Percentiles rank a stretch among this genome's conserved stretches.
These are phyloP conservation scores for Citrus mangshanensis DNA, from an alignment of 345 rosid species.

Conservation along the genomic window DNA sequence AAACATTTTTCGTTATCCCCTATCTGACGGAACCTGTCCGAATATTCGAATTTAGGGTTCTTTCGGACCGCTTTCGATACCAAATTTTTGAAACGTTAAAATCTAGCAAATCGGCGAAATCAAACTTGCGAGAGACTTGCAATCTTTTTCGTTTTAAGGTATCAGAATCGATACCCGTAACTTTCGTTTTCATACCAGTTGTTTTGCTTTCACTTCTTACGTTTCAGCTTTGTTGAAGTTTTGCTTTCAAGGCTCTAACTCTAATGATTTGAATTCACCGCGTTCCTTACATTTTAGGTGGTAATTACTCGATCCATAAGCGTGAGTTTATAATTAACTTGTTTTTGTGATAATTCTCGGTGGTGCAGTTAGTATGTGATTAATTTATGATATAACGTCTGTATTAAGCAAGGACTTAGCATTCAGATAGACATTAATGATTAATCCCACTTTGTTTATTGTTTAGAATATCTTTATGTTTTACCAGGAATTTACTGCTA, in stretches of 20 bases:
- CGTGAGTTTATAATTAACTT: not conserved
- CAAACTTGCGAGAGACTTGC: not conserved
- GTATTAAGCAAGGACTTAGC: not conserved
- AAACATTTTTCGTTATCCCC: no score
- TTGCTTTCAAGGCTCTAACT: not conserved
- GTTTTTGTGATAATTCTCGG: not conserved
- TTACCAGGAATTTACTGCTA: not conserved
- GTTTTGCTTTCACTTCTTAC: no score
- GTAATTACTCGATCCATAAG: not conserved
- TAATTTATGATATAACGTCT: not conserved
- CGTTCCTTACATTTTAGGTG: not conserved
- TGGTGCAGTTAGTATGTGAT: not conserved
- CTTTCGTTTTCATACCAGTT: not conserved
- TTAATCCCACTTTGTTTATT: not conserved
- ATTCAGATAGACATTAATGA: not conserved
- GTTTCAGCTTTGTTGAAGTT: not conserved
- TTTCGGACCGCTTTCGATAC: not conserved
- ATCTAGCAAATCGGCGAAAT: not conserved
- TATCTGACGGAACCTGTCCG: not conserved
- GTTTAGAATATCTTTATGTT: not conserved
- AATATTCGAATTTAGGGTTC: constrained; percentile 23
- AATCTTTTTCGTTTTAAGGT: not conserved
- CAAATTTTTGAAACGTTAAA: not conserved
- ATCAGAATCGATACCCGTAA: not conserved
- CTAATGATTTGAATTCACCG: not conserved